phyloP scores from a whole-genome alignment of 2,329 filamentous ascomycete genomes.

The Dactylellina sp. region DNA sequence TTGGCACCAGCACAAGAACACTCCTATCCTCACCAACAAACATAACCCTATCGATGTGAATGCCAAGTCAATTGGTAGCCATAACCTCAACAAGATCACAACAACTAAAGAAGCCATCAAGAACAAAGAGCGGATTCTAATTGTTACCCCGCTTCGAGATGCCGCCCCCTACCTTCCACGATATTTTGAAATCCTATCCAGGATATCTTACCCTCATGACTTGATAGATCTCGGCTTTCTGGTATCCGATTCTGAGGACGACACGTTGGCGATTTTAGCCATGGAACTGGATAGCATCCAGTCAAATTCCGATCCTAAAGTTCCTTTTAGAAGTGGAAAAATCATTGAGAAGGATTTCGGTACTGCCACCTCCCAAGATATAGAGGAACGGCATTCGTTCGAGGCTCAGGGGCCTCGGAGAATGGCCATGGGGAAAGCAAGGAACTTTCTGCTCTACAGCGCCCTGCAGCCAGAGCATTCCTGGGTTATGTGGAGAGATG shows the following conservation, averaged over 20 bases:
- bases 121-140: constrained; percentile 88
- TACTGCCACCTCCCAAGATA: constrained; percentile 77
- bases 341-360: constrained; percentile 94
- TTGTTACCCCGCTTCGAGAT: constrained; percentile 92
- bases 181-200: constrained; percentile 91
- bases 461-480: constrained; percentile 93
- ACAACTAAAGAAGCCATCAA: constrained; percentile 81
- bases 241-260: constrained; percentile 89
- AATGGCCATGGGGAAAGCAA: constrained; percentile 87
- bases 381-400: constrained; percentile 86
- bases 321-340: constrained; percentile 85
- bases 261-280: constrained; percentile 86
- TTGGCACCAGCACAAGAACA: constrained; percentile 89
- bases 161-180: constrained; percentile 83
- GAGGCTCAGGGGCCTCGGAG: constrained; percentile 88
- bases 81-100: constrained; percentile 85
- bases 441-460: constrained; percentile 88
- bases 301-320: constrained; percentile 76
- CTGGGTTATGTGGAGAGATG: constrained; percentile 99
- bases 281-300: constrained; percentile 90
- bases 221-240: constrained; percentile 96
- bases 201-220: constrained; percentile 92
- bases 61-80: constrained; percentile 78
- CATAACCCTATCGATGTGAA: constrained; percentile 89
- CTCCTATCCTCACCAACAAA: constrained; percentile 95